phyloP scores from a whole-genome alignment of 2,329 filamentous ascomycete genomes.

The Phialophora expanda region DNA sequence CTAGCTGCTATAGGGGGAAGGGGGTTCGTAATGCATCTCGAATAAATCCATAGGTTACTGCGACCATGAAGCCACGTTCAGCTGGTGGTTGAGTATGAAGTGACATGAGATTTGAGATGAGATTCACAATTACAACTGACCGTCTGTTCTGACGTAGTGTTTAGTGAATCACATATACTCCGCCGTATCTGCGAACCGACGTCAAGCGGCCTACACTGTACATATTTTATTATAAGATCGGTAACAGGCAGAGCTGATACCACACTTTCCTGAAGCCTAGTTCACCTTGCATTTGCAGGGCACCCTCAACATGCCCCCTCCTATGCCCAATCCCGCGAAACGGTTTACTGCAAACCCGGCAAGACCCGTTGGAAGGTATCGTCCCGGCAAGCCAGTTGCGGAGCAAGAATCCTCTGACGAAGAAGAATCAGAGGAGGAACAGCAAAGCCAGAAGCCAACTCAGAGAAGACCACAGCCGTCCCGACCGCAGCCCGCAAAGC shows the following conservation, averaged over 20 bases:
- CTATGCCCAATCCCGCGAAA: constrained; percentile 58
- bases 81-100: neutral
- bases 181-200: neutral
- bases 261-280: neutral
- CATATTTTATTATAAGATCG: neutral
- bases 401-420: constrained; percentile 56
- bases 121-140: neutral
- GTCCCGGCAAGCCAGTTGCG: constrained; percentile 75
- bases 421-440: constrained; percentile 61
- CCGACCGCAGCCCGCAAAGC: constrained; percentile 43
- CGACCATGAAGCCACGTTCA: neutral
- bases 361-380: constrained; percentile 74
- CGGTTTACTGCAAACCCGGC: constrained; percentile 93
- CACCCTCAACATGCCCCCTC: constrained; percentile 48
- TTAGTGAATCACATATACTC: neutral
- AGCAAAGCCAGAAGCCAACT: constrained; percentile 50
- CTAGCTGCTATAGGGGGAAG: neutral
- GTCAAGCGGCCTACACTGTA: neutral
- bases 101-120: neutral
- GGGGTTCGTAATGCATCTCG: neutral
- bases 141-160: neutral
- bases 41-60: neutral
- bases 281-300: neutral
- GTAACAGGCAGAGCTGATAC: neutral
- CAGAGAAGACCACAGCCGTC: constrained; percentile 48